Percentiles rank a stretch among this genome's conserved stretches.
Conservation (phyloP, 1,284 basidiomycete species). For the Erythrobasidium hasegawianum region DNA sequence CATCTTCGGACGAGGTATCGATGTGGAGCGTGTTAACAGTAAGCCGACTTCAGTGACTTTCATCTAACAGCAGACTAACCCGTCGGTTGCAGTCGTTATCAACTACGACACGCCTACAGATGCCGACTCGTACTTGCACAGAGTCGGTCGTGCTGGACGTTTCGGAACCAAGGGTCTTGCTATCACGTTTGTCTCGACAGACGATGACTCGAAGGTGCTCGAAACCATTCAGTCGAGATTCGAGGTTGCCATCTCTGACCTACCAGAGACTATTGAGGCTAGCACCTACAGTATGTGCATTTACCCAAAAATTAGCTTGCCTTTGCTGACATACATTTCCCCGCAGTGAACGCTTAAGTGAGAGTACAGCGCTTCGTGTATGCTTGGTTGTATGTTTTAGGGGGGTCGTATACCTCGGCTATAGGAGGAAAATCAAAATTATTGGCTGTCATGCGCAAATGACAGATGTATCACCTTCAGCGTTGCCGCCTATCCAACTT, state of each 20-base stretch:
- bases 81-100: conserved; percentile 24
- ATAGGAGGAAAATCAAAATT: too few species aligned
- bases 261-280: conserved; percentile 88
- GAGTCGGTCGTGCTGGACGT: conserved; percentile 96
- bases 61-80: background rate
- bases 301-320: too few species aligned
- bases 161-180: conserved; percentile 99
- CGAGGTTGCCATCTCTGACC: conserved; percentile 85
- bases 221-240: conserved; percentile 83
- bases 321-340: background rate
- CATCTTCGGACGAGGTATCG: conserved; percentile 95
- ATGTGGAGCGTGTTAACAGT: conserved; percentile 96
- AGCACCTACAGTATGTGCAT: conserved; percentile 51
- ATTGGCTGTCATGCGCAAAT: too few species aligned
- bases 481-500: too few species aligned
- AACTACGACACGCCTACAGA: conserved; percentile 81
- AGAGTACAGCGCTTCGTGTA: too few species aligned
- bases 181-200: conserved; percentile 93
- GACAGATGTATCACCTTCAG: too few species aligned
- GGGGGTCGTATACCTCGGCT: too few species aligned
- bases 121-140: conserved; percentile 96
- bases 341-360: conserved; percentile 35
- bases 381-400: background rate
- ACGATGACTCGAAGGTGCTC: conserved; percentile 90
- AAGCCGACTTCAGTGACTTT: conserved; percentile 67